A percentile compares a stretch with the other conserved stretches of the same genome.
Evolutionary conservation across 2,329 filamentous ascomycete species (phyloP).

Genomic region (Ampelomyces quisqualis): DNA sequence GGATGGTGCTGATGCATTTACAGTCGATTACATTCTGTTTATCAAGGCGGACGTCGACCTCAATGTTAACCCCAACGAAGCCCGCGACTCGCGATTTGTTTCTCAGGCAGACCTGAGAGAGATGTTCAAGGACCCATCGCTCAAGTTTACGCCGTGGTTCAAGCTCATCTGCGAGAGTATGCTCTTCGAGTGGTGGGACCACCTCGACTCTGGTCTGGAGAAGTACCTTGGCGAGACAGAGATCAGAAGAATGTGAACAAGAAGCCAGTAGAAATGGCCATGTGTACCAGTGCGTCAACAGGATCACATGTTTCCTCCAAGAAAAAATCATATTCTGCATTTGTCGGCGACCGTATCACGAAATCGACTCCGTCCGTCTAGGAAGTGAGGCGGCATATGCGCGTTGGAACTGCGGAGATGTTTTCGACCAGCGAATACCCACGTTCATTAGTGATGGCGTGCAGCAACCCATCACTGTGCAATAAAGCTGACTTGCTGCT

Average conservation of each 20-base stretch:
- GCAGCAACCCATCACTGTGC: conserved; percentile 12
- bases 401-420: conserved; percentile 28
- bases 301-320: too few species aligned
- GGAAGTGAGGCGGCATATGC: conserved; percentile 27
- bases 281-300: not conserved
- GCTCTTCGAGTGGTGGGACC: conserved; percentile 97
- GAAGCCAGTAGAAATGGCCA: not conserved
- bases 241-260: conserved; percentile 75
- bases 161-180: conserved; percentile 97
- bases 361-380: not conserved
- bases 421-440: conserved; percentile 18
- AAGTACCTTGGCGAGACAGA: conserved; percentile 82
- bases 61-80: conserved; percentile 82
- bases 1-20: conserved; percentile 20
- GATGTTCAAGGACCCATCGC: conserved; percentile 76
- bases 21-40: conserved; percentile 98
- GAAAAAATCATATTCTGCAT: too few species aligned
- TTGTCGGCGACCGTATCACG: not conserved
- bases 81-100: conserved; percentile 80
- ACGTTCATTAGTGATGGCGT: conserved; percentile 26
- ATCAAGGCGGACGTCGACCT: conserved; percentile 86
- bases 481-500: too few species aligned
- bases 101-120: conserved; percentile 76
- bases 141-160: conserved; percentile 98
- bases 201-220: conserved; percentile 76